A percentile compares a stretch with the other conserved stretches of the same genome.
These are phyloP conservation scores for Trichoderma asperelloides DNA, from an alignment of 495 filamentous ascomycete genomes.

Conservation along the genomic window DNA sequence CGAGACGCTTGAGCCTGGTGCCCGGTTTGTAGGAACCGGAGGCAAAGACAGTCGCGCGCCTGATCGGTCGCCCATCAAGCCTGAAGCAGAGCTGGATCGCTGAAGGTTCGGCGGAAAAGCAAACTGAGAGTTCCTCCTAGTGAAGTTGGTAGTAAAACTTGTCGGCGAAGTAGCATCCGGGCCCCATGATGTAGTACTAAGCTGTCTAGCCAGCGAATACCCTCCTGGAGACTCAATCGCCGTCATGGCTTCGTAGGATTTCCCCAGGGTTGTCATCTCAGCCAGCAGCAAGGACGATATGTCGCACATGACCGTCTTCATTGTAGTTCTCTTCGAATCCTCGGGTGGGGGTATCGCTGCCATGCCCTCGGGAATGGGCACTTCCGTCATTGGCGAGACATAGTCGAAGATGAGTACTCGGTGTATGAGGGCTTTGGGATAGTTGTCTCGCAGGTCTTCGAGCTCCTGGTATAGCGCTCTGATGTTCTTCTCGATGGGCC, in stretches of 20 bases:
- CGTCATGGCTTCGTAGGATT: constrained; percentile 68
- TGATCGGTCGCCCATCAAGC: constrained; percentile 12
- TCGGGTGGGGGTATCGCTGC: constrained; percentile 64
- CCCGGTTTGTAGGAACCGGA: constrained; percentile 29
- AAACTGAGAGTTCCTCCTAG: constrained; percentile 48
- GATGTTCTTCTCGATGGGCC: constrained; percentile 37
- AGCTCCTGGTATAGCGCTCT: constrained; percentile 53
- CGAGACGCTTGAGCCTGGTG: constrained; percentile 31
- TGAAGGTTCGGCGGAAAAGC: constrained; percentile 26
- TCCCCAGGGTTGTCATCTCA: constrained; percentile 81
- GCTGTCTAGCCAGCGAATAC: constrained; percentile 21
- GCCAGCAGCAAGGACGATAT: constrained; percentile 74
- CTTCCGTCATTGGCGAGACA: constrained; percentile 30
- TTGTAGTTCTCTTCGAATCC: constrained; percentile 71
- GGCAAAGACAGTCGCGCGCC: constrained; percentile 76
- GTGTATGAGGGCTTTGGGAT: constrained; percentile 68
- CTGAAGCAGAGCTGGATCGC: constrained; percentile 41
- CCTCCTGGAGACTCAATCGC: constrained; percentile 68
- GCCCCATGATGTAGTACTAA: constrained; percentile 28
- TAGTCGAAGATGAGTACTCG: constrained; percentile 74
- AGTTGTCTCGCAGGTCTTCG: constrained; percentile 59
- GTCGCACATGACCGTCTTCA: constrained; percentile 92
- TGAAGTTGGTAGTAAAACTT: constrained; percentile 22
- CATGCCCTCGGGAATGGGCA: constrained; percentile 50
- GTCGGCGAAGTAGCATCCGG: constrained; percentile 23